These are phyloP conservation scores for Fraxinus nigra DNA, from an alignment of 305 asterid species.

Conservation along the genomic window DNA sequence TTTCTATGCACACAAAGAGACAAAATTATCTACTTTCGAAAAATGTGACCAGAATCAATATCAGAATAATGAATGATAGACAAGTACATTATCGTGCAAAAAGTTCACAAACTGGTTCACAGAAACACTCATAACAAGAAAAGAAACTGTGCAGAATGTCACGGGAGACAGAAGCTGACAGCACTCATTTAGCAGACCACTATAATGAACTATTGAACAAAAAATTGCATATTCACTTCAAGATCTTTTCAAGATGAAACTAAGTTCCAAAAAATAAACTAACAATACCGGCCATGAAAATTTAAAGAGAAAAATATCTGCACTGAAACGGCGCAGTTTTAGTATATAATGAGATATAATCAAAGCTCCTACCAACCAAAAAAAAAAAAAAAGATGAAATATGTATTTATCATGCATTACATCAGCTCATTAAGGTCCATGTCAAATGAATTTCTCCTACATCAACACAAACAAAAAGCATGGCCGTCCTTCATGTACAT, in stretches of 20 bases:
- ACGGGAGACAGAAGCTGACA: neutral
- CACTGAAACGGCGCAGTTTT: neutral
- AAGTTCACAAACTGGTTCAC: neutral
- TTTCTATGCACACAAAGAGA: conserved; percentile 13
- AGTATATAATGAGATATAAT: neutral
- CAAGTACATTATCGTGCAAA: neutral
- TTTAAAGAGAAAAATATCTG: neutral
- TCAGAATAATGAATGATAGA: neutral
- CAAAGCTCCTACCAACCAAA: neutral
- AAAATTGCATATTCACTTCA: neutral
- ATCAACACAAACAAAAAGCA: neutral
- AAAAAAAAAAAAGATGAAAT: neutral
- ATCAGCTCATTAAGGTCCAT: neutral
- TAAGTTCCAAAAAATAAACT: neutral
- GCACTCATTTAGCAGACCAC: neutral
- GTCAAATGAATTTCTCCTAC: neutral
- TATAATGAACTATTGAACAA: neutral
- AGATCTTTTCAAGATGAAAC: neutral
- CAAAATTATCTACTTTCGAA: conserved; percentile 27
- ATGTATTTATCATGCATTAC: neutral
- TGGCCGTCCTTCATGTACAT: neutral
- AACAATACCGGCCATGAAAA: neutral
- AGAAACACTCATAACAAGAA: neutral
- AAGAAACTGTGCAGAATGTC: neutral
- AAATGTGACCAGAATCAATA: conserved; percentile 19